These are phyloP conservation scores for Sutorius eximius DNA, from an alignment of 1,284 basidiomycete genomes.

Conservation along the genomic window DNA sequence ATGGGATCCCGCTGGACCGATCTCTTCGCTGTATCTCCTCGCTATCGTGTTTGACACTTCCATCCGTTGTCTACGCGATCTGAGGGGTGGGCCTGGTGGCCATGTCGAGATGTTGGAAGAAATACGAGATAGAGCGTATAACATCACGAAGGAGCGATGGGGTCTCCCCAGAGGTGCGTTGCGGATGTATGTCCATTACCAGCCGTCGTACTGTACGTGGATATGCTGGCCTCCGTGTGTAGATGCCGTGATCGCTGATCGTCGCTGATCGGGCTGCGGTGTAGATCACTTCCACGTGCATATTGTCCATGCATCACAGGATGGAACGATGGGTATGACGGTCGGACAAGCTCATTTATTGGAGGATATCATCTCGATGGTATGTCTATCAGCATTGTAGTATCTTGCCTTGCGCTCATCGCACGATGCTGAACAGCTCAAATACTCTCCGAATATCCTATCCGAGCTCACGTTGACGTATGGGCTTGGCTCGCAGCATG, in stretches of 20 bases:
- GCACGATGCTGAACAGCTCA: constrained; percentile 48
- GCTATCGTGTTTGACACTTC: constrained; percentile 60
- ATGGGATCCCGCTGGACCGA: constrained; percentile 79
- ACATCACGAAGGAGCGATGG: constrained; percentile 61
- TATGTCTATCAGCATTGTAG: constrained; percentile 36
- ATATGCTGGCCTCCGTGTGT: not conserved
- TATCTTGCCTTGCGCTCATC: constrained; percentile 37
- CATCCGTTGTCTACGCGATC: constrained; percentile 72
- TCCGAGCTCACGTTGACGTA: constrained; percentile 81
- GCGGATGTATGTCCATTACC: constrained; percentile 90
- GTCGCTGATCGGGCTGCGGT: not conserved
- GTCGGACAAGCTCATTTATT: constrained; percentile 93
- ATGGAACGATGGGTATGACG: constrained; percentile 66
- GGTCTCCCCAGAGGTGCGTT: constrained; percentile 59
- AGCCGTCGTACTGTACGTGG: constrained; percentile 89
- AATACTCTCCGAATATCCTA: constrained; percentile 47
- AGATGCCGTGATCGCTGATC: not conserved
- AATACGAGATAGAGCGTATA: constrained; percentile 59
- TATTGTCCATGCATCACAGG: constrained; percentile 75
- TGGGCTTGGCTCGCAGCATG: constrained; percentile 64
- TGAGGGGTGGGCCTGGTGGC: constrained; percentile 46
- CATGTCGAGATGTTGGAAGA: constrained; percentile 72
- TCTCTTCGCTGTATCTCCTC: constrained; percentile 69
- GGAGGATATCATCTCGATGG: constrained; percentile 86
- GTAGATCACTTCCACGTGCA: constrained; percentile 97